A percentile compares a stretch with the other conserved stretches of the same genome.
These are phyloP conservation scores for Hydrangea macrophylla DNA, from an alignment of 148 eudicot species.

Conservation along the genomic window DNA sequence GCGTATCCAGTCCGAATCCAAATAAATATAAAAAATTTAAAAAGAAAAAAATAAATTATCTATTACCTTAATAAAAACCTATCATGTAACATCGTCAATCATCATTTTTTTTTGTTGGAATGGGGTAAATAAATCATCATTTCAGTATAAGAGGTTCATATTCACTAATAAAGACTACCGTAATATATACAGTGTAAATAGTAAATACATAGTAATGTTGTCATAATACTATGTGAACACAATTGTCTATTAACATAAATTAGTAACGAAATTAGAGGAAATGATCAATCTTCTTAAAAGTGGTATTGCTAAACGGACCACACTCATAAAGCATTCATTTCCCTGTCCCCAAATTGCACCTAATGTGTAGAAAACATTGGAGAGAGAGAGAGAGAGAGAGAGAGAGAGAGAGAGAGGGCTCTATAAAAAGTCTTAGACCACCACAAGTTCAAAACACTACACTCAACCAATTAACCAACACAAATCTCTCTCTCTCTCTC, in stretches of 20 bases:
- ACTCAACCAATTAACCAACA: not conserved
- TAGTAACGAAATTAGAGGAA: not conserved
- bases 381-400: not conserved
- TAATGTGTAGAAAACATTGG: slow-evolving; percentile 4
- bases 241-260: not conserved
- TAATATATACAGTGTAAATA: no score
- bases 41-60: no score
- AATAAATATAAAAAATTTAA: no score
- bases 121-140: no score
- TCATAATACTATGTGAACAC: not conserved
- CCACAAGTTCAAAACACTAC: slow-evolving; percentile 12
- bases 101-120: no score
- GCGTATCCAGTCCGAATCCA: no score
- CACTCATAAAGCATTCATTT: slow-evolving; percentile 14
- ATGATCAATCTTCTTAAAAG: slow-evolving; percentile 4
- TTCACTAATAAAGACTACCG: no score
- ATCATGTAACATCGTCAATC: no score
- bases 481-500: not conserved
- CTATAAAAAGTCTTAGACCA: slow-evolving; percentile 29
- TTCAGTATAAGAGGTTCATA: no score
- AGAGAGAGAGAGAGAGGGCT: slow-evolving; percentile 9
- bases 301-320: slow-evolving; percentile 13
- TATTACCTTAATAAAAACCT: no score
- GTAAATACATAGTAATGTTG: no score
- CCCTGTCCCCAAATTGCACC: slow-evolving; percentile 11